phyloP scores from a whole-genome alignment of 345 rosid species.

The Populus euphratica region DNA sequence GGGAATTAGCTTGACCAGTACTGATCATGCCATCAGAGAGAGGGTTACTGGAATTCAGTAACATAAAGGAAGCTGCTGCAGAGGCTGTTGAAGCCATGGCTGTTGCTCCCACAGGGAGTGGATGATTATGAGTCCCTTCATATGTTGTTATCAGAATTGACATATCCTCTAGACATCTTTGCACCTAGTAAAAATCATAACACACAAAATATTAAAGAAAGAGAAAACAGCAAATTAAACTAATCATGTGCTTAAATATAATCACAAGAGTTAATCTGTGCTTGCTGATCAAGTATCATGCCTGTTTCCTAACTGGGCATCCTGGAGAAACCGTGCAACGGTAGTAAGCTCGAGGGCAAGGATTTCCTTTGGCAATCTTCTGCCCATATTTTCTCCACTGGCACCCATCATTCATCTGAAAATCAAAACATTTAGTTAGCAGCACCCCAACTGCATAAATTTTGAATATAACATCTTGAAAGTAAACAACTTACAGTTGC shows the following conservation, averaged over 20 bases:
- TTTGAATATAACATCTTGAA: background rate
- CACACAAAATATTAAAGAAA: background rate
- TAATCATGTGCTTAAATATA: background rate
- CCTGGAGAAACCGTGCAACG: conserved; percentile 47
- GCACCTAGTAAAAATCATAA: conserved; percentile 30
- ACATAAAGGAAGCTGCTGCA: conserved; percentile 43
- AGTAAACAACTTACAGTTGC: conserved; percentile 37
- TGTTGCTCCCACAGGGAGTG: conserved; percentile 59
- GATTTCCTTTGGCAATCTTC: conserved; percentile 51
- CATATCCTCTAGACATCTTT: conserved; percentile 62
- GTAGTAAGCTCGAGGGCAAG: conserved; percentile 51
- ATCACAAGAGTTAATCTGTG: background rate
- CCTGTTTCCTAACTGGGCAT: conserved; percentile 53
- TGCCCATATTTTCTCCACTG: conserved; percentile 57
- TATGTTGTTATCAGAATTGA: conserved; percentile 60
- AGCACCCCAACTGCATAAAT: background rate
- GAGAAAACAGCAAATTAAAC: background rate
- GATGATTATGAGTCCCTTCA: conserved; percentile 59
- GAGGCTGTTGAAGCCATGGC: conserved; percentile 58
- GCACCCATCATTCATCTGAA: conserved; percentile 47
- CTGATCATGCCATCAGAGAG: conserved; percentile 15
- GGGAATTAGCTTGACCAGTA: conserved; percentile 15
- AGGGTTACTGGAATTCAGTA: conserved; percentile 40
- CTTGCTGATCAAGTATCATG: background rate
- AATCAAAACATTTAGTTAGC: background rate